A percentile compares a stretch with the other conserved stretches of the same genome.
These are phyloP conservation scores for Nymphaea thermarum DNA, from an alignment of 164 flowering plant genomes.

Conservation along the genomic window DNA sequence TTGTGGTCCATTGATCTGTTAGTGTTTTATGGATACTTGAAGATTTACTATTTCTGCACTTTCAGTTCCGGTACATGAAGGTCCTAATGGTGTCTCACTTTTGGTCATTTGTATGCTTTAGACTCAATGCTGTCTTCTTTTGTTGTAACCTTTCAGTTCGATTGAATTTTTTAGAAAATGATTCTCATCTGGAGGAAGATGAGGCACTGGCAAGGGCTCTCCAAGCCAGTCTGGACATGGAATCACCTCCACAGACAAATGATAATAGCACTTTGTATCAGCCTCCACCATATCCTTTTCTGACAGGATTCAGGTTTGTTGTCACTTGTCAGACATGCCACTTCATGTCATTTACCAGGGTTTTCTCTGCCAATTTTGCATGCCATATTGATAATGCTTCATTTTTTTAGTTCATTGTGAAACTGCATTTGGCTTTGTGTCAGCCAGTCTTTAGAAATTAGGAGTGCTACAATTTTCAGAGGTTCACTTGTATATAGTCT, in stretches of 20 bases:
- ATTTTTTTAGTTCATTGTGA: no score
- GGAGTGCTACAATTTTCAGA: no score
- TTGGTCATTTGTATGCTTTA: no score
- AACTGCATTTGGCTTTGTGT: no score
- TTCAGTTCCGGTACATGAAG: no score
- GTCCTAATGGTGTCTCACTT: no score
- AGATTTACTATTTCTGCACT: no score
- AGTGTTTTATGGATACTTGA: no score
- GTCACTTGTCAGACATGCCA: background rate
- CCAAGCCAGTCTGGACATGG: slow-evolving; percentile 64
- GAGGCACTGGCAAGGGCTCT: slow-evolving; percentile 80
- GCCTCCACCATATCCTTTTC: slow-evolving; percentile 38
- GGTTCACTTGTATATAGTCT: no score
- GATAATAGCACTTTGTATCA: slow-evolving; percentile 22
- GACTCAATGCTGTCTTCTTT: no score
- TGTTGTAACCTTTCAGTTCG: background rate
- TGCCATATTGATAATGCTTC: background rate
- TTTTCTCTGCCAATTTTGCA: background rate
- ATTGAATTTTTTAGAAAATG: slow-evolving; percentile 19
- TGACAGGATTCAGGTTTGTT: slow-evolving; percentile 52
- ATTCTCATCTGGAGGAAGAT: slow-evolving; percentile 61
- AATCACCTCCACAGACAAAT: slow-evolving; percentile 28
- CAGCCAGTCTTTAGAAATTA: no score
- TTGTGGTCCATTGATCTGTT: no score
- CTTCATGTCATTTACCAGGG: background rate